Base-by-base conservation (phyloP, 768 basidiomycete species). In the Mycena kentingensis region DNA sequence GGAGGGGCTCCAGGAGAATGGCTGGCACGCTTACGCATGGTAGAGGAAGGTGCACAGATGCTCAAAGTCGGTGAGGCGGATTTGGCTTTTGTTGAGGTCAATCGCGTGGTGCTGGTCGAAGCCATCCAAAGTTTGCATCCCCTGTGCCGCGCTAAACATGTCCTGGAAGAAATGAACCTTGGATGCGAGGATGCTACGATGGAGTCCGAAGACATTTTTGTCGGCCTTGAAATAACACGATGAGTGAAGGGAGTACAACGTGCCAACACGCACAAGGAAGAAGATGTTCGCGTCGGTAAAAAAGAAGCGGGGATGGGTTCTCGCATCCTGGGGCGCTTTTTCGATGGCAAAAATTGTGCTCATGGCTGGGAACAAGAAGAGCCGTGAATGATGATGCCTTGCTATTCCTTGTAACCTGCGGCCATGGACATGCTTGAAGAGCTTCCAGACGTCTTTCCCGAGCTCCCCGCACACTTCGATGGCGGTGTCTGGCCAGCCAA, bases 401-500 rank as follows among this genome's bases (percentile, higher is more conserved):
- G 34, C 21, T 2, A 32, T n/a, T 2, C 46, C 19, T 25, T 47
- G 15, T 29, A 24, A 47, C 46, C 25, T n/a, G 8, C 4, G 32
- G 10, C 25, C 19, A 4, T 3, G 5, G 18, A 22, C 16, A 24
- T 24, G 10, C 8, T 32, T 8, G 31, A 32, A 16, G 31, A 32
- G 16, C 46, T 32, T 22, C 51, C 24, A 10, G n/a, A 2, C 1
- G 6, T 32, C 8, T 45, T 52, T 27, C 51, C 51, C 2, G 15
- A 36, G 1, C 42, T 52, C 21, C 51, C 51, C 15, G 18, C 13
- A 41, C 51, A 52, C n/a, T 52, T 52, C 18, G 51, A 52, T 35
- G 42, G 22, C 11, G 42, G 32, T 16, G 1, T 43, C 18, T 52
- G 42, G 39, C n/a, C 51, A 5, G 18, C 51, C 5, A 52, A 44